These are phyloP conservation scores for Nakaseomyces kungkrabaensis DNA, from an alignment of 1,139 yeast genomes.

Conservation along the genomic window DNA sequence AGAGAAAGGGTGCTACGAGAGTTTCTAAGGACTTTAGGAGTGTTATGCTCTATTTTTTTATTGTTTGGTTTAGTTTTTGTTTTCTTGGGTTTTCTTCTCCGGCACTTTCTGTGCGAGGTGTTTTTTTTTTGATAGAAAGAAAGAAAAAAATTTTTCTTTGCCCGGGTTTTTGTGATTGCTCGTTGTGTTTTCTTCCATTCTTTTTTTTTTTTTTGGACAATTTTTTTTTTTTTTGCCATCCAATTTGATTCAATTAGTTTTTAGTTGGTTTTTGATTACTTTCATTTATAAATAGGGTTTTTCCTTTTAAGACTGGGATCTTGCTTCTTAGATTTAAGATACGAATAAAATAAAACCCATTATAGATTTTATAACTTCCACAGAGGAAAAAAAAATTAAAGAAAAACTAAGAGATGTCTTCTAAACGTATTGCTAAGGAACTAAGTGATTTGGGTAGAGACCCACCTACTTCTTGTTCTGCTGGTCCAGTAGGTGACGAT, in stretches of 20 bases:
- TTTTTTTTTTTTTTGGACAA: neutral
- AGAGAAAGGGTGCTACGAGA: no score
- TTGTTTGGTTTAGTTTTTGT: no score
- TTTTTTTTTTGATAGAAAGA: no score
- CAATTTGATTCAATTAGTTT: neutral
- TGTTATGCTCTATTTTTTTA: neutral
- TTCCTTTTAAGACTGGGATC: neutral
- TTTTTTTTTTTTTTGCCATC: neutral
- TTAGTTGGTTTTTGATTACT: neutral
- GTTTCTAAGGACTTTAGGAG: no score
- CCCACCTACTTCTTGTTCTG: conserved; percentile 98
- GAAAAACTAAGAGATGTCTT: conserved; percentile 29
- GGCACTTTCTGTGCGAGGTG: no score
- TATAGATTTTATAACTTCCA: no score
- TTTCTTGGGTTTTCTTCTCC: no score
- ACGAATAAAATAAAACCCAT: no score
- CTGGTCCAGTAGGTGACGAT: conserved; percentile 98
- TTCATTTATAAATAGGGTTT: neutral
- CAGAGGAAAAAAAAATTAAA: neutral
- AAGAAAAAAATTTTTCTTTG: no score
- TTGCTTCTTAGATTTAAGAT: no score
- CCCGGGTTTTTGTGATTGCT: no score
- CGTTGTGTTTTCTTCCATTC: no score
- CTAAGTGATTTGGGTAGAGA: conserved; percentile 93
- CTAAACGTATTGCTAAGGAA: conserved; percentile 93